These are phyloP conservation scores for Colletotrichum nymphaeae DNA, from an alignment of 2,329 filamentous ascomycete species.

Conservation along the genomic window DNA sequence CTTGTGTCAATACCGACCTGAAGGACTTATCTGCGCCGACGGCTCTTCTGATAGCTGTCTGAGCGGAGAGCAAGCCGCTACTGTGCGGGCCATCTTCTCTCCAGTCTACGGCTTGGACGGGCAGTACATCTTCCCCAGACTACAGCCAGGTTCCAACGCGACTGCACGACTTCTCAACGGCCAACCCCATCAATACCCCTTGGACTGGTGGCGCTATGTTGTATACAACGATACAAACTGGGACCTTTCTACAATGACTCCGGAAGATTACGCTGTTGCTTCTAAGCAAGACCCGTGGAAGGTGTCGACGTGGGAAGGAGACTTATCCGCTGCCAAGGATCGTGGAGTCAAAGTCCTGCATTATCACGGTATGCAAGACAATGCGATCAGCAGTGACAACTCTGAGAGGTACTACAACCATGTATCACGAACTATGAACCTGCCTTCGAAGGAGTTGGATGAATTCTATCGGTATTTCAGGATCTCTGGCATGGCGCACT, in stretches of 20 bases:
- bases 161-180: constrained; percentile 11
- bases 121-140: constrained; percentile 51
- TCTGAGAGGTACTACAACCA: constrained; percentile 61
- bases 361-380: constrained; percentile 58
- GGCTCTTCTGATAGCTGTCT: constrained; percentile 48
- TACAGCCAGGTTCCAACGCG: constrained; percentile 58
- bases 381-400: constrained; percentile 55
- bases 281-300: constrained; percentile 48
- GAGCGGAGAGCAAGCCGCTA: constrained; percentile 44
- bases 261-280: constrained; percentile 34
- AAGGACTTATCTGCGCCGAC: constrained; percentile 49
- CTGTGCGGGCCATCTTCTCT: constrained; percentile 46
- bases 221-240: constrained; percentile 41
- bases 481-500: constrained; percentile 64
- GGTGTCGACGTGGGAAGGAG: constrained; percentile 51
- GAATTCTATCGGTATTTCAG: constrained; percentile 63
- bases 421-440: constrained; percentile 55
- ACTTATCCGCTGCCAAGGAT: constrained; percentile 51
- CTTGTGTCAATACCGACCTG: constrained; percentile 44
- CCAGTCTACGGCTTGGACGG: constrained; percentile 39
- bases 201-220: constrained; percentile 42
- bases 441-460: constrained; percentile 34
- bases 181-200: constrained; percentile 7
- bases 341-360: constrained; percentile 58
- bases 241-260: constrained; percentile 5